Conservation (phyloP, 177 flowering plant species). For the Telopea speciosissima region DNA sequence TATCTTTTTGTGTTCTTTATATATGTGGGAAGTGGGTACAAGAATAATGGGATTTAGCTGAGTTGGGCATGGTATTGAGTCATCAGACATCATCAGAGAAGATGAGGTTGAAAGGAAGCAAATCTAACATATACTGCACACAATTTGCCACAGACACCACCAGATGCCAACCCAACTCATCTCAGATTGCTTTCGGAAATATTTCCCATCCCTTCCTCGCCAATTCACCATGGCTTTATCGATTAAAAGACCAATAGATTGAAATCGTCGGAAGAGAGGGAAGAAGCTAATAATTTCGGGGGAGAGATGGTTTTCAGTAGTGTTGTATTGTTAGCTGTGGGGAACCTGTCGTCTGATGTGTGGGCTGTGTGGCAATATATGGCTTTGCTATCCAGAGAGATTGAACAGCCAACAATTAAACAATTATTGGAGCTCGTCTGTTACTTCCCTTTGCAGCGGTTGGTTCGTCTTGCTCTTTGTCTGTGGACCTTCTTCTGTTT, state of each 20-base stretch:
- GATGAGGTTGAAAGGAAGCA: too few species aligned
- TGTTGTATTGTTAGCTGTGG: slow-evolving; percentile 37
- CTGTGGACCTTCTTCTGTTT: slow-evolving; percentile 29
- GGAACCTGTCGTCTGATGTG: slow-evolving; percentile 54
- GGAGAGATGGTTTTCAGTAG: slow-evolving; percentile 61
- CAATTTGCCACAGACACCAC: too few species aligned
- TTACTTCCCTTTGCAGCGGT: slow-evolving; percentile 58
- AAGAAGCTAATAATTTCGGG: too few species aligned
- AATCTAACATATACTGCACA: too few species aligned
- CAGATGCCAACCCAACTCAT: too few species aligned
- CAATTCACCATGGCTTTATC: too few species aligned
- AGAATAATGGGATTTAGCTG: slow-evolving; percentile 1
- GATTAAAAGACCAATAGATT: too few species aligned
- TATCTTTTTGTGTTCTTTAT: too few species aligned
- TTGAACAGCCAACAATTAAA: slow-evolving; percentile 39
- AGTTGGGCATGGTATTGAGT: neutral
- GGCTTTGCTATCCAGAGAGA: slow-evolving; percentile 73
- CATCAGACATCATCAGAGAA: too few species aligned
- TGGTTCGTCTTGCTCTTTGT: slow-evolving; percentile 22
- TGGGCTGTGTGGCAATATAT: slow-evolving; percentile 63
- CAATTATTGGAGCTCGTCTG: slow-evolving; percentile 56
- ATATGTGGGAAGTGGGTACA: neutral
- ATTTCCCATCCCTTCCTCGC: too few species aligned
- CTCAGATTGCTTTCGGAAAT: too few species aligned
- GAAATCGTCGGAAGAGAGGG: too few species aligned